Evolutionary conservation across 192 early-diverging fungal species (phyloP), one percentile per base, ranked within the genome.

Genomic region (Tieghemiomyces parasiticus): DNA sequence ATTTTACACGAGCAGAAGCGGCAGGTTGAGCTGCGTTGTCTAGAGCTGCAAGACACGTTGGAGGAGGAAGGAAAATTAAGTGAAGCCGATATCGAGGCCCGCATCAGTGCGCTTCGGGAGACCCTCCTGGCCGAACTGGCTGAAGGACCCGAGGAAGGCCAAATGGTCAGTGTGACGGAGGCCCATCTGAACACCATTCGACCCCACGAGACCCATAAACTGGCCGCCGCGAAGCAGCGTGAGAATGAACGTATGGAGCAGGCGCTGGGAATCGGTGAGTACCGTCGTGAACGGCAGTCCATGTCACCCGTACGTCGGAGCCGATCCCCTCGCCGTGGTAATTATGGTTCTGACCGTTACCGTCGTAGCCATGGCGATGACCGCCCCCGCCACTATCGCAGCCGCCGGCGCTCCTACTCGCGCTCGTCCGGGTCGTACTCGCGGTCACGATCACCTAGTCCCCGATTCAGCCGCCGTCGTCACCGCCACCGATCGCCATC

Each of bases 21-120:
- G 12, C 77, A 87, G 60, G 71, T 95, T 2, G 95, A 98, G 61
- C 71, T 98, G 42, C 80, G 84, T 54, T 94, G 91, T 65, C 68
- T 93, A 32, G 72, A 77, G 67, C 71, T 95, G n/a, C 78, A 79
- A 67, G 79, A 89, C 46, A 62, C 86, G 60, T 79, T 95, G 16
- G 91, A 91, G 59, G 85, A 80, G 16, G 67, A 87, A 45, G 85
- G 83, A 46, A 76, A 80, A 22, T 66, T 64, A 2, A 28, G 46
- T 34, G 85, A 89, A 25, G 82, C 76, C 0, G 81, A 82, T 22
- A 70, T 92, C 32, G 87, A 87, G 50, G 60, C 63, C 24, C 70
- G 78, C 55, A 82, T 95, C 0, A 59, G 74, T 29, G 71, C 63
- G 29, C 64, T 89, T 28, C 74, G 92, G 24, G 47, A 63, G 35